Base-by-base conservation (phyloP, 441 rosid species). In the Erysimum cheiri region DNA sequence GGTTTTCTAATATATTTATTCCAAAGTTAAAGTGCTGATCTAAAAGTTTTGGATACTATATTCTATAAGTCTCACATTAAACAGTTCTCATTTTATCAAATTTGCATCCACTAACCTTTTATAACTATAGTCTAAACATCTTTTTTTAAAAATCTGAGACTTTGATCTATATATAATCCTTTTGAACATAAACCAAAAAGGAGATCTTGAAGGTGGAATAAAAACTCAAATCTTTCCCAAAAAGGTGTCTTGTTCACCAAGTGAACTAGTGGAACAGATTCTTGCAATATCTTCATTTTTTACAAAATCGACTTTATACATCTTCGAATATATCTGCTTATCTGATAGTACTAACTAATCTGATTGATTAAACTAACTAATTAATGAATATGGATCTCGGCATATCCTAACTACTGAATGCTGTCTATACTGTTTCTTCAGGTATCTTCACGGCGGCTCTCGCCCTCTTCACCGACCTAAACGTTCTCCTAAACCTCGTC, bases 361-460 rank as follows among this genome's bases (percentile, higher is more conserved):
- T 72, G 28, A 28, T 6, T 64, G 6, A 31, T 37, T 47, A 54
- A 47, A 10, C 33, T 57, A 39, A 31, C 37, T 56, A 39, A 31
- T 29, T 64, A 64, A 47, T 47, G 22, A 48, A 64, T 48, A 37
- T 47, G 76, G 46, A 57, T 59, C 13, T 66, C 8, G 26, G 39
- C 72, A 65, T 59, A 66, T 72, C 19, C 75, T 33, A 70, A 83
- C 82, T 88, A 79, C 0, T 83, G 5, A 50, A 15, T 19, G 11
- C 1, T 35, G 3, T 6, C 40, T 68, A 19, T 22, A 32, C 39
- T 46, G n/a, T 65, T 49, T 77, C 67, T 61, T 68, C 89, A 91
- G 97, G 98, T 58, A 78, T 91, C 64, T 79, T 88, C 70, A 91
- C 96, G 11, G 98, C 97, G 0, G 80, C 84, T 11, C 80, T 93